Evolutionary conservation across 768 basidiomycete genomes (phyloP).

Genomic region (Boletellus sp.): DNA sequence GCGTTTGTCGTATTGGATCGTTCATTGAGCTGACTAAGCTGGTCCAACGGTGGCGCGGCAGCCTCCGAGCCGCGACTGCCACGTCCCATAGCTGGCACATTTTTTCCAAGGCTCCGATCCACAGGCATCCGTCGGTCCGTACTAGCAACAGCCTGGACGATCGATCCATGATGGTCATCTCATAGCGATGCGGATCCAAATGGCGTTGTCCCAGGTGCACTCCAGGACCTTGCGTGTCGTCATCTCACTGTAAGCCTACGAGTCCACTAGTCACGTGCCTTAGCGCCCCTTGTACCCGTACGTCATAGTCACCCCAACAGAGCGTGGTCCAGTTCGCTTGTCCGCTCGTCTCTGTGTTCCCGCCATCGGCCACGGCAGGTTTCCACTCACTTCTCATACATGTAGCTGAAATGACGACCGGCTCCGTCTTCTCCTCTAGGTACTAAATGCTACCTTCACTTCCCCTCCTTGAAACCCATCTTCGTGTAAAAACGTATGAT

Average conservation of each 20-base stretch:
- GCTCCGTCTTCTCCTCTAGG: constrained; percentile 25
- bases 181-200: constrained; percentile 57
- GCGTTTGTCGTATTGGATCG: too few relatives aligned
- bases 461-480: constrained; percentile 36
- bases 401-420: too few relatives aligned
- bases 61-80: constrained; percentile 70
- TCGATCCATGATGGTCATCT: constrained; percentile 70
- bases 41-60: too few relatives aligned
- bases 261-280: too few relatives aligned
- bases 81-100: constrained; percentile 54
- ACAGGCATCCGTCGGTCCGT: constrained; percentile 54
- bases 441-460: constrained; percentile 37
- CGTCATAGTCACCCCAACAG: too few relatives aligned
- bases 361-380: too few relatives aligned
- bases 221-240: constrained; percentile 44
- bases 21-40: too few relatives aligned
- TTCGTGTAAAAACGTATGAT: constrained; percentile 59
- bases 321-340: too few relatives aligned
- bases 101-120: constrained; percentile 62
- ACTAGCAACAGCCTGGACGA: constrained; percentile 82
- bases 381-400: too few relatives aligned
- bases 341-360: too few relatives aligned
- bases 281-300: too few relatives aligned
- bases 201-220: constrained; percentile 28
- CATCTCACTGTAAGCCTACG: too few relatives aligned